Evolutionary conservation across 805 yeast genomes (phyloP), one percentile per base, ranked within the genome.

Genomic region (Saccharomyces paradoxus): DNA sequence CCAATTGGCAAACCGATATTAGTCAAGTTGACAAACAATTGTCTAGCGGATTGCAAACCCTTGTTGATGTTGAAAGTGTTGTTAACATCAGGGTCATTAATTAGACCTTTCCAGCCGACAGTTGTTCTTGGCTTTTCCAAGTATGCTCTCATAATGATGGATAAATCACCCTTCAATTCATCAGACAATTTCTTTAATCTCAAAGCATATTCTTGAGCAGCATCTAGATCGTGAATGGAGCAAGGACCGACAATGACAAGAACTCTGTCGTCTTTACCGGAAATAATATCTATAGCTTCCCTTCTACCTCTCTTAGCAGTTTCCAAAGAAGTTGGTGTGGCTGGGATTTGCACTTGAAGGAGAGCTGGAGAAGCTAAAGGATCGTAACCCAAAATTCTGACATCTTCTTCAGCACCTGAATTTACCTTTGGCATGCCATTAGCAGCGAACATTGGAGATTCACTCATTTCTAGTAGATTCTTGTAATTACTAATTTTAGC

Each of bases 31-130:
- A 55, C 57, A 72, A 87, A 92, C 71, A 94, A 80, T 68, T 86
- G 80, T 76, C 99, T 84, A 12, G 97, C 82, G 44, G 88, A 81
- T 65, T 89, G 82, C 60, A 92, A 79, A 66, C 99, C 99, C 75
- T 89, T 89, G 81, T 92, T 92, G 71, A 92, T 94, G 71, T 92
- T 86, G 82, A 86, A 94, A 50, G 97, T 78, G 67, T 87, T 87
- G 73, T 92, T 89, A 57, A 92, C 82, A 67, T 92, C 96, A 49
- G 99, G 99, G 74, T 92, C 99, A 72, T 92, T 92, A 70, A 92
- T 90, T 66, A 92, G 78, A 65, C 99, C 99, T 75, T 92, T 92
- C 99, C 99, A 92, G 60, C 99, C 99, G 53, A 92, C 98, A 26
- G 98, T 92, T 59, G 99, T 92, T 78, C 99, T 86, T 66, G 99